Evolutionary conservation across 495 filamentous ascomycete genomes (phyloP).

Genomic region (Podospora bellae-mahoneyi): DNA sequence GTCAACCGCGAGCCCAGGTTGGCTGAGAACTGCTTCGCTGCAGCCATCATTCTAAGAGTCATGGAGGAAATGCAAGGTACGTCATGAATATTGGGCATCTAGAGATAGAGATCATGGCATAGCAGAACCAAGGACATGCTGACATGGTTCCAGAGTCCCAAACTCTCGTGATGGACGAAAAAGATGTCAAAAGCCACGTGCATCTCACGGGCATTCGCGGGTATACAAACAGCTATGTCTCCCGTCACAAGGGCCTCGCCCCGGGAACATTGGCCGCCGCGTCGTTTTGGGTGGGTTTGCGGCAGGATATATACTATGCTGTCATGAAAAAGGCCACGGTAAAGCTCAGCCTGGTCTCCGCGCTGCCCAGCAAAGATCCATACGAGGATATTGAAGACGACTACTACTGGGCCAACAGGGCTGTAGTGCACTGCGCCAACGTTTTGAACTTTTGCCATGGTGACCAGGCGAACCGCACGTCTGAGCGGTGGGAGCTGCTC

Average conservation of each 20-base stretch:
- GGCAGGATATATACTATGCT: conserved; percentile 56
- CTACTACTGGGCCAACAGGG: conserved; percentile 52
- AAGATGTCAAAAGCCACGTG: conserved; percentile 39
- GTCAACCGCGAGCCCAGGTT: conserved; percentile 50
- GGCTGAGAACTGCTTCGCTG: conserved; percentile 59
- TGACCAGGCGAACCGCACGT: conserved; percentile 22
- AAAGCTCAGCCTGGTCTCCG: conserved; percentile 39
- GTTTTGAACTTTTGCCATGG: conserved; percentile 51
- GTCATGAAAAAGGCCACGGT: conserved; percentile 50
- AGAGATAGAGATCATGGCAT: not conserved
- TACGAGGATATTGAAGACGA: conserved; percentile 36
- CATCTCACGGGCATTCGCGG: conserved; percentile 52
- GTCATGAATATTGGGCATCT: too few relatives aligned
- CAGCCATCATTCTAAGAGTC: conserved; percentile 58
- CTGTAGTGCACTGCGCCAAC: conserved; percentile 51
- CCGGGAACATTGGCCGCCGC: conserved; percentile 46
- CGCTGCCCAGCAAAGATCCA: conserved; percentile 44
- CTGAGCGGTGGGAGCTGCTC: conserved; percentile 13
- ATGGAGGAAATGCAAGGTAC: conserved; percentile 59
- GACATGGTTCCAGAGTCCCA: not conserved
- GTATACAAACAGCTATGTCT: conserved; percentile 24
- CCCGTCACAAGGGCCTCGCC: conserved; percentile 34
- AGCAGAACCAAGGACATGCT: not conserved
- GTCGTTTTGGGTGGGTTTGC: conserved; percentile 56
- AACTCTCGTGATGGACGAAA: conserved; percentile 32